Percentiles rank a stretch among this genome's conserved stretches.
phyloP scores from a whole-genome alignment of 768 basidiomycete species.

The Mycena vitilis region DNA sequence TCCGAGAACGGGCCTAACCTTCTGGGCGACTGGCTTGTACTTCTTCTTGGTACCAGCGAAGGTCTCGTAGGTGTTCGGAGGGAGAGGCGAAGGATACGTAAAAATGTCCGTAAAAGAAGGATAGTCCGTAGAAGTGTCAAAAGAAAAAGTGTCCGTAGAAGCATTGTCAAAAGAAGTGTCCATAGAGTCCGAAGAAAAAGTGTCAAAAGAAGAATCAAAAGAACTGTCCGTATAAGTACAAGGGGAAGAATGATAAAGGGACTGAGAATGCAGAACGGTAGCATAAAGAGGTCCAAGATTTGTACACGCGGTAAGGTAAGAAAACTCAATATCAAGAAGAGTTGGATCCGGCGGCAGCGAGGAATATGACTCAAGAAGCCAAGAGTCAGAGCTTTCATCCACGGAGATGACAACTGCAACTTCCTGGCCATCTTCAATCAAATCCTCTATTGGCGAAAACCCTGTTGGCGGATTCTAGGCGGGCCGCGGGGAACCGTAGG shows the following conservation, averaged over 20 bases:
- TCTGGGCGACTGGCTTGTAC: slow-evolving; percentile 40
- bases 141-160: too few relatives aligned
- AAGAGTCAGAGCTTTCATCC: neutral
- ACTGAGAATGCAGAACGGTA: slow-evolving; percentile 12
- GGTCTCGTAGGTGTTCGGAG: neutral
- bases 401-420: slow-evolving; percentile 9
- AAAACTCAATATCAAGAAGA: neutral
- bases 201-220: neutral
- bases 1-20: slow-evolving; percentile 33
- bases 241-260: slow-evolving; percentile 10
- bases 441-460: slow-evolving; percentile 20
- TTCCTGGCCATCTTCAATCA: slow-evolving; percentile 27
- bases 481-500: slow-evolving; percentile 21
- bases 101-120: too few relatives aligned
- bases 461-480: neutral
- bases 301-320: slow-evolving; percentile 13
- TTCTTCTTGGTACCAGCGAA: slow-evolving; percentile 29
- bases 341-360: slow-evolving; percentile 7
- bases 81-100: slow-evolving; percentile 1
- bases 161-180: neutral
- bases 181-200: neutral
- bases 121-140: too few relatives aligned
- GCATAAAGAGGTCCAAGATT: neutral
- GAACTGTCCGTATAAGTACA: slow-evolving; percentile 5
- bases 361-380: slow-evolving; percentile 14